Evolutionary conservation across 2,329 filamentous ascomycete genomes (phyloP).

Genomic region (Penicillium aurantiogriseum): DNA sequence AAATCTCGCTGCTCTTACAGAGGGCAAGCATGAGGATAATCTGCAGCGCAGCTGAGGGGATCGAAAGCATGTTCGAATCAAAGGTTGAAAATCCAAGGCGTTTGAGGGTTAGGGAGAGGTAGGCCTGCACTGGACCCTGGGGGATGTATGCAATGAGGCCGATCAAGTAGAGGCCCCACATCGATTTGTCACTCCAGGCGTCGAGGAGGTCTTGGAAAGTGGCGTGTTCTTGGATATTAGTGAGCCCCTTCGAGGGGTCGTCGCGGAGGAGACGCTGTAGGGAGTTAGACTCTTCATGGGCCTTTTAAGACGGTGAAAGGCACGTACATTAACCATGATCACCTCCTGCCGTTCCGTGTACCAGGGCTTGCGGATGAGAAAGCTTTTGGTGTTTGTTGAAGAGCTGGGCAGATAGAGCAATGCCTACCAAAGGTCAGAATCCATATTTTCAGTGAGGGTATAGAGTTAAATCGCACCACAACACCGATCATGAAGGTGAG

Average conservation of each 20-base stretch:
- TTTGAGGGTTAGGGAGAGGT: constrained; percentile 60
- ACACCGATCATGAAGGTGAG: constrained; percentile 54
- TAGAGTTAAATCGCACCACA: background rate
- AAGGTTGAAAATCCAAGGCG: constrained; percentile 61
- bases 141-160: constrained; percentile 57
- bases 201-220: constrained; percentile 52
- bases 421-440: background rate
- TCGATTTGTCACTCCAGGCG: constrained; percentile 57
- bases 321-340: constrained; percentile 57
- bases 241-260: constrained; percentile 57
- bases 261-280: constrained; percentile 52
- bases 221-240: constrained; percentile 61
- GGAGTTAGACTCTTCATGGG: background rate
- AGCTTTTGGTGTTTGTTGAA: constrained; percentile 50
- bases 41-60: constrained; percentile 36
- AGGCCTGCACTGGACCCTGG: constrained; percentile 49
- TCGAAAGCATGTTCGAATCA: constrained; percentile 61
- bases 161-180: constrained; percentile 58
- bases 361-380: constrained; percentile 59
- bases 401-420: background rate
- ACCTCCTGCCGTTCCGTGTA: constrained; percentile 60
- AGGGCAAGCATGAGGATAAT: background rate
- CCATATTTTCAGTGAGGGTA: background rate
- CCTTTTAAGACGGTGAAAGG: background rate
- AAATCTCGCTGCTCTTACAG: constrained; percentile 50